Evolutionary conservation across 805 yeast genomes (phyloP), one percentile per base, ranked within the genome.

Genomic region (Metschnikowia vanudenii): DNA sequence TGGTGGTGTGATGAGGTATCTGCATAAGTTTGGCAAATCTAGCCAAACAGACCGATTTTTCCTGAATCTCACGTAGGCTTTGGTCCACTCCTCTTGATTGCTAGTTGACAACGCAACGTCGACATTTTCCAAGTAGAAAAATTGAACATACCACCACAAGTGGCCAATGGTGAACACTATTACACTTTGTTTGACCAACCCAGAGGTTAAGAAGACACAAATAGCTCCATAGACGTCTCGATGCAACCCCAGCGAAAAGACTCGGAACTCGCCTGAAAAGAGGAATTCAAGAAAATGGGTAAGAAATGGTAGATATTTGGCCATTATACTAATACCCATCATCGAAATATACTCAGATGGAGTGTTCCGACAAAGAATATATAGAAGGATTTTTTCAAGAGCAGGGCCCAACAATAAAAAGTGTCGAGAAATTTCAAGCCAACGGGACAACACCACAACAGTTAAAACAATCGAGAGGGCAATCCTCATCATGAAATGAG

Each of bases 351-450:
- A 63, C 13, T 64, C 62, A 30, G 68, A 67, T 3, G 79, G 78
- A 47, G 71, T 67, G 16, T 73, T 68, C 24, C 79, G 64, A 3
- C 81, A 68, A 73, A 79, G 71, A 24, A 79, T 60, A 52, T 75
- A 79, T 8, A 71, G 55, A 36, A 79, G 49, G 6, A 64, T 56
- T 24, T 64, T 66, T 33, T 60, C 60, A 22, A 81, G 60, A 16
- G 67, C 58, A 2, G 67, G 59, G 3, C 80, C 79, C 39, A 72
- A 53, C 22, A 60, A 57, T 14, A 71, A 40, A 20, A 59, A 46
- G 10, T 47, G 43, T 17, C 49, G 40, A n/a, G 54, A 47, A 3
- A 58, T 39, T 29, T 49, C 50, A 38, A 57, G 51, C 51, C 55
- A 46, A 3, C 41, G 50, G 13, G 43, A 30, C 10, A 35, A 19